Evolutionary conservation across 768 basidiomycete species (phyloP), one percentile per base, ranked within the genome.

Genomic region (Tricholoma terreum): DNA sequence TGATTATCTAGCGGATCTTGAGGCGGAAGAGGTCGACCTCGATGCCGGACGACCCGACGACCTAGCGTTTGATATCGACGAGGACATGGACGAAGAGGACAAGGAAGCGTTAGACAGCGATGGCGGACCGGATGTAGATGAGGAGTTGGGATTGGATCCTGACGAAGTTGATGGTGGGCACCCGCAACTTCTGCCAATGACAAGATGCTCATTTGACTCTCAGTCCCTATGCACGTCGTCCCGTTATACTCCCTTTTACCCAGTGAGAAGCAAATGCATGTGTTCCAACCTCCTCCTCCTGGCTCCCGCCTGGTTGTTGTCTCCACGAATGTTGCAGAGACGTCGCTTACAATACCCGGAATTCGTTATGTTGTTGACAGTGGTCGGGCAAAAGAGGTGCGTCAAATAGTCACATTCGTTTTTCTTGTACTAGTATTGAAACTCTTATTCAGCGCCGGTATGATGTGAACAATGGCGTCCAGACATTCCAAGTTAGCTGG

Each of bases 351-450:
- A 0, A 99, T 99, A 58, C 96, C 96, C 22, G 92, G 91, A 6
- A 95, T 99, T 64, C 89, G 92, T 14, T 99, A 99, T 71, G 96
- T 99, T n/a, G 85, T 99, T 27, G 96, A 99, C 68, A 90, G 90
- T 65, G 96, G 96, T 4, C 82, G 95, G 61, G 93, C 91, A 4
- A 98, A 99, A 73, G 94, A 98, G 80, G 92, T 91, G 62, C 35
- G 66, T 53, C 30, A 9, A 17, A 27, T 53, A 36, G 66, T 53
- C 30, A 9, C 21, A 27, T 53, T 36, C 15, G 24, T 27, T 27
- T 49, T 11, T 33, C 6, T 54, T 35, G 17, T 42, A 35, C 51
- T 35, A 33, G 12, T 27, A 38, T 38, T 49, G 24, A 27, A 42
- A 19, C 22, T 21, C 33, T 62, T 27, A 50, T 58, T 4, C 65